Evolutionary conservation across 2,329 filamentous ascomycete species (phyloP), one percentile per base, ranked within the genome.

Genomic region (Esteya vermicola): DNA sequence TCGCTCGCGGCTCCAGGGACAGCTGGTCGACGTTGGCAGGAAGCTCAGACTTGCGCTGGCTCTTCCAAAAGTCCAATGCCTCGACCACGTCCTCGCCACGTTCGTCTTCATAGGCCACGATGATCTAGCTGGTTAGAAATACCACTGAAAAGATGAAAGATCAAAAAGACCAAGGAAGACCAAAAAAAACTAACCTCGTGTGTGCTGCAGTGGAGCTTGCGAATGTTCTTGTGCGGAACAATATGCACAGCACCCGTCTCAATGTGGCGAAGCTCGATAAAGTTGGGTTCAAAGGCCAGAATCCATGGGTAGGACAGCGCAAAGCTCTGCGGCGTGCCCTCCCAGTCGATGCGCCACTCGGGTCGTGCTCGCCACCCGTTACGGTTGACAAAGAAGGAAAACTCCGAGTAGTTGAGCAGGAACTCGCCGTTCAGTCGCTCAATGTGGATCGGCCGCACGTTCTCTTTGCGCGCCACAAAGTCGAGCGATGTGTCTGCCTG

Each of bases 311-410:
- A 93, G 49, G 86, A 94, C 40, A 96, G 78, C 1, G 91, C 91
- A 59, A 98, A 98, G 43, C 79, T 81, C 52, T 85, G 81, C 31
- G 91, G 91, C 33, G 78, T 84, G 42, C 91, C 91, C 64, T 98
- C 91, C 91, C 91, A 98, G 47, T 89, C 82, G 54, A 98, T 94
- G 52, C 82, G 80, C 91, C 91, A 98, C 59, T 98, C 91, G 6
- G 88, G 86, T 52, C 88, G 74, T 40, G 89, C 89, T 47, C 91
- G 78, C 91, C 91, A 98, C 28, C 91, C 91, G 58, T 98, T 96
- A 52, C 91, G 78, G 61, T 98, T 96, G 56, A 98, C 91, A 54
- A 96, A 98, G 74, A 98, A 98, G 12, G 85, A 94, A 61, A 95
- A 98, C 58, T 98, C 91, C 5, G 85, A 91, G 63, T 98, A 98